Evolutionary conservation across 345 rosid genomes (phyloP), one percentile per base, ranked within the genome.

Genomic region (Lumnitzera racemosa): DNA sequence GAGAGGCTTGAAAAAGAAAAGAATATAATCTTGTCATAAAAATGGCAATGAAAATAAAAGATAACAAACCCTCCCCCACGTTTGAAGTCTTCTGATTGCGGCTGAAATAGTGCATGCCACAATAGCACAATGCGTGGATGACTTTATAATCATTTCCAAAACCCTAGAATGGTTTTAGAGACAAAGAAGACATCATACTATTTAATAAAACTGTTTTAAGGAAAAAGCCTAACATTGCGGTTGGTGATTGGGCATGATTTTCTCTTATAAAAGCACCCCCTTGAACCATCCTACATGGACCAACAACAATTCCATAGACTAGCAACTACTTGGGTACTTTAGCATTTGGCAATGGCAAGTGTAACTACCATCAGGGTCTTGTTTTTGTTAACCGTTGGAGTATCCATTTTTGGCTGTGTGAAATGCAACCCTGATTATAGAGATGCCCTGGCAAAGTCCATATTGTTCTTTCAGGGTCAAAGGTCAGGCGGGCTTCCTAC

Each of bases 391-490:
- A 36, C 11, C 11, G 10, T 36, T 9, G 7, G 5, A 36, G 9
- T 36, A 36, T 36, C 43, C 9, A 36, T 36, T 46, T 47, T 66
- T 24, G 55, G 63, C 41, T 68, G 25, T 53, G 85, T 29, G 53
- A 67, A 72, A n/a, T 78, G 80, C 47, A 88, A 72, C 56, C 98
- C 90, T 12, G 78, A 87, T 70, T 91, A 91, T 75, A 78, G 49
- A 57, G 96, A 91, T 15, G 98, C 98, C 3, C 73, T 91, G 5
- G 76, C 83, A 17, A 91, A 86, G 71, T 89, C 98, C 55, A 59
- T 91, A 11, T 51, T 91, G 61, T 91, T 91, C 78, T 91, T 91
- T 62, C 87, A 91, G 68, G 98, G 89, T 7, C 98, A 91, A 81
- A 76, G 95, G 61, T 91, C 98, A 0, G 98, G 98, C 55, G 80